Evolutionary conservation across 768 basidiomycete species (phyloP), one percentile per base, ranked within the genome.

Genomic region (Ephemerocybe angulata): DNA sequence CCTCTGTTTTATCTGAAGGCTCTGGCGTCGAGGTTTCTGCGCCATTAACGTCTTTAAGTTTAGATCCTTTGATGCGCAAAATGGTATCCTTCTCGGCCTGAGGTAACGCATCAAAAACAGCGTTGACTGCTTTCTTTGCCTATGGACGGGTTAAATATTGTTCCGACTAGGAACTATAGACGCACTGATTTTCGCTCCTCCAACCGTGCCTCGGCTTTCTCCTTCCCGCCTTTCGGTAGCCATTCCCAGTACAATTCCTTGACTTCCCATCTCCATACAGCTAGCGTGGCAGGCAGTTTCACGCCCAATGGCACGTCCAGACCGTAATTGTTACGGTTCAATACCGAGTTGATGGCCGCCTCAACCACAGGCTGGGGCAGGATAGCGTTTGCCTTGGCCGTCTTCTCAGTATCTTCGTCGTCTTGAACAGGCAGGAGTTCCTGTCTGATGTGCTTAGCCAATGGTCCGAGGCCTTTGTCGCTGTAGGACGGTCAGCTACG

Each of bases 251-350:
- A 74, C 19, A 76, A 60, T 2, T 81, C 76, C 61, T 81, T 83
- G 11, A 89, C 85, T 66, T 96, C 93, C 93, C 93, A 96, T 50
- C 89, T 76, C 91, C 90, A 95, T 21, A 88, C 72, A 58, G 81
- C 85, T 30, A 90, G 70, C n/a, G 80, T 72, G 6, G 85, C 81
- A 13, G 87, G 85, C 21, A 74, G 63, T 64, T 80, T 88, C 50
- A 72, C 72, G 31, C 80, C 80, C 10, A 70, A 63, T 17, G 71
- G 63, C 2, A 72, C 69, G 50, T 90, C 84, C 4, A 94, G 68
- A 1, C 93, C 93, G 63, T 95, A 95, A 67, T 96, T 94, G 25
- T 78, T 81, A 15, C 93, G 85, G 27, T 67, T 73, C 53, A 90
- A 81, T 11, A 87, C 66, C 2, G 72, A 62, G 64, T 80, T 84